Evolutionary conservation across 352 stramenopile species (phyloP).

Genomic region (Pythium aquatile): DNA sequence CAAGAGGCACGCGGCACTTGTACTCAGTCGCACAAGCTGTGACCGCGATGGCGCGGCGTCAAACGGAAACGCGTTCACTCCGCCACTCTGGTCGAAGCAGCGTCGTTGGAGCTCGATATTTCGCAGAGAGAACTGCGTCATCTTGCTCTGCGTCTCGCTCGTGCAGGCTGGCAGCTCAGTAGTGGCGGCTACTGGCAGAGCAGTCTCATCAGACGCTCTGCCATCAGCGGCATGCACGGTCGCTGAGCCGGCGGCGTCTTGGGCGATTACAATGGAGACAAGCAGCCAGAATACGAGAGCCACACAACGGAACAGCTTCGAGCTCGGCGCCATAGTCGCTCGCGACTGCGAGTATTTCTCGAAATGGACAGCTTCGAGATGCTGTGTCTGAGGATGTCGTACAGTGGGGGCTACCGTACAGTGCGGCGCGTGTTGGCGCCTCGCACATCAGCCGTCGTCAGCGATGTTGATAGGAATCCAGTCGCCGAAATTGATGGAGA

Average conservation of each 20-base stretch:
- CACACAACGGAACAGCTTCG: neutral
- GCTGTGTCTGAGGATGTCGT: neutral
- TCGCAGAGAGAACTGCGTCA: slow-evolving; percentile 17
- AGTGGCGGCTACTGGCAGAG: neutral
- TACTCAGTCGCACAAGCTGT: slow-evolving; percentile 14
- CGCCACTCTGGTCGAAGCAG: slow-evolving; percentile 14
- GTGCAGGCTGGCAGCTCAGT: slow-evolving; percentile 4
- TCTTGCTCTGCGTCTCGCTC: neutral
- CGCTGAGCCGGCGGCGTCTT: neutral
- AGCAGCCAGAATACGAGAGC: neutral
- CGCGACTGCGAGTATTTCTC: neutral
- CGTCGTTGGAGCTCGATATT: slow-evolving; percentile 14
- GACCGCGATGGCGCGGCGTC: slow-evolving; percentile 4
- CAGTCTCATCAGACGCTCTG: neutral
- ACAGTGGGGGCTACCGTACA: neutral
- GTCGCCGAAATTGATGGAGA: neutral
- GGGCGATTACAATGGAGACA: neutral
- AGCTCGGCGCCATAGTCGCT: neutral
- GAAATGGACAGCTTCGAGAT: neutral
- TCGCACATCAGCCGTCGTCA: neutral
- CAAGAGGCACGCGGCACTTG: slow-evolving; percentile 10
- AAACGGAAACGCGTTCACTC: slow-evolving; percentile 18
- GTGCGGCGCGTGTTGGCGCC: neutral
- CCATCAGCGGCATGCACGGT: slow-evolving; percentile 1
- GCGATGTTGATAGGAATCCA: neutral